phyloP scores from a whole-genome alignment of 2,329 filamentous ascomycete genomes.

The Beauveria asiatica region DNA sequence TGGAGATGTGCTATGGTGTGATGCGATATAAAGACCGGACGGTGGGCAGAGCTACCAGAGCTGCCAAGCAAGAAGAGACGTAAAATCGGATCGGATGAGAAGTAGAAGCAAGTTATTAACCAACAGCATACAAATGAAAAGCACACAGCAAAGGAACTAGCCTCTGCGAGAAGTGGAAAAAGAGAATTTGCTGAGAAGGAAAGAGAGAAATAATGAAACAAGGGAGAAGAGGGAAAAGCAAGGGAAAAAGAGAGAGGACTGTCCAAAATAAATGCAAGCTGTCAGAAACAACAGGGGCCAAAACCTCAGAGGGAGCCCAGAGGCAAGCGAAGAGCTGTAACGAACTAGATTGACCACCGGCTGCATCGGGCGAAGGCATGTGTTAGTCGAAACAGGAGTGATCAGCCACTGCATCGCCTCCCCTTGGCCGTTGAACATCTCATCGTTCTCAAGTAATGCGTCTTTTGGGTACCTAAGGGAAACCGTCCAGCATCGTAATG shows the following conservation, averaged over 20 bases:
- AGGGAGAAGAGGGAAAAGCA: constrained; percentile 18
- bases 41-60: constrained; percentile 20
- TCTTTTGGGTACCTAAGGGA: background rate
- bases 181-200: constrained; percentile 19
- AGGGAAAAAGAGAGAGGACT: constrained; percentile 15
- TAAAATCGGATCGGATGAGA: constrained; percentile 12
- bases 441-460: background rate
- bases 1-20: background rate
- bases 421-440: constrained; percentile 4
- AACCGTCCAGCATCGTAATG: background rate
- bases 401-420: constrained; percentile 2
- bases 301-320: background rate
- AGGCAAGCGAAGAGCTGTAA: background rate
- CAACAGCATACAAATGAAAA: constrained; percentile 12
- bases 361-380: background rate
- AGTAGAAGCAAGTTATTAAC: constrained; percentile 16
- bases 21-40: constrained; percentile 18
- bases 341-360: constrained; percentile 3
- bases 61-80: constrained; percentile 13
- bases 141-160: constrained; percentile 20
- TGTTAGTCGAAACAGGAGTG: constrained; percentile 10
- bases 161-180: constrained; percentile 22
- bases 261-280: constrained; percentile 3
- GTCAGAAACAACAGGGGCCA: constrained; percentile 1
- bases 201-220: constrained; percentile 19